Conservation (phyloP, 2,329 filamentous ascomycete species). For the Sporothrix pseudoabietina region DNA sequence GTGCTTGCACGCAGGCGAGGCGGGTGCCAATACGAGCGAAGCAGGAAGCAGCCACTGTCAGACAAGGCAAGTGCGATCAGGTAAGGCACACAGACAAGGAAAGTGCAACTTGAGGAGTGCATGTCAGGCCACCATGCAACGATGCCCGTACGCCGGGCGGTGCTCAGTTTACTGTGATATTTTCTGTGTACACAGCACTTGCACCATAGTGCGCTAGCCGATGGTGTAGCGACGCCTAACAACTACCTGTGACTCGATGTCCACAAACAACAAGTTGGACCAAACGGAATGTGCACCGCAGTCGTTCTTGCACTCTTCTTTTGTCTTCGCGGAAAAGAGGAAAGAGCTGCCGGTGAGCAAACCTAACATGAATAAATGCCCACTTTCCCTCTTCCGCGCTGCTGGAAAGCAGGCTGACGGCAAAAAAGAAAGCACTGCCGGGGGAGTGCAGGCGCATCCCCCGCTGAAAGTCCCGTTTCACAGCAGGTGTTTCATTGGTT, state of each 20-base stretch:
- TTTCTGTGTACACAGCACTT: neutral
- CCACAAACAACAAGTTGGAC: neutral
- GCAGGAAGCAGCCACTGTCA: neutral
- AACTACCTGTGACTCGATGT: neutral
- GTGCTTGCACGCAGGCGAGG: slow-evolving; percentile 11
- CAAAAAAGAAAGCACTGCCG: neutral
- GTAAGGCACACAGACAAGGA: neutral
- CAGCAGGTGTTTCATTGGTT: slow-evolving; percentile 10
- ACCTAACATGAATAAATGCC: neutral
- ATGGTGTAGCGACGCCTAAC: neutral
- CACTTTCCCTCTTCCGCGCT: neutral
- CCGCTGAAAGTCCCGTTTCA: neutral
- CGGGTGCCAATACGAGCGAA: neutral
- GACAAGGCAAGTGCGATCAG: neutral
- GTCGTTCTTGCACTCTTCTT: neutral
- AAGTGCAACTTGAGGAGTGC: neutral
- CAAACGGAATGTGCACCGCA: neutral
- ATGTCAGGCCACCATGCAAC: neutral
- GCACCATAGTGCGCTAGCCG: neutral
- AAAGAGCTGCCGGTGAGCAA: neutral
- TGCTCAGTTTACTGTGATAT: neutral
- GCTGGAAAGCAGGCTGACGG: neutral
- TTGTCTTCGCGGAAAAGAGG: neutral
- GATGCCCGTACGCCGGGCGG: neutral
- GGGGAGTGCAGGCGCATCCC: neutral